A percentile compares a stretch with the other conserved stretches of the same genome.
phyloP scores from a whole-genome alignment of 345 rosid species.

The Limnanthes douglasii region DNA sequence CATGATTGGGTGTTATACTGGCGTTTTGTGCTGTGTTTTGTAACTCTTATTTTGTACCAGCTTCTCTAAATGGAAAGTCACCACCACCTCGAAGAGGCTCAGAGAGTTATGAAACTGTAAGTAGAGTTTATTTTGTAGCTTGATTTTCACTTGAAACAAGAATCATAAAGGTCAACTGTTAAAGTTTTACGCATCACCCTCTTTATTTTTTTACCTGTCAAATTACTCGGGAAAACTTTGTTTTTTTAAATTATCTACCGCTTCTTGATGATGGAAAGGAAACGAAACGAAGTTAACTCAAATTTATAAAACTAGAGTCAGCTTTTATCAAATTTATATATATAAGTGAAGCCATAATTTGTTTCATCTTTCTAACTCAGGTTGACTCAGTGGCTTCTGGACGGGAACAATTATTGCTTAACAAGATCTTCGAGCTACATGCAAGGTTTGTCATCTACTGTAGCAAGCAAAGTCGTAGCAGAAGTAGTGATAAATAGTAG shows the following conservation, averaged over 20 bases:
- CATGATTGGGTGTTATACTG: neutral
- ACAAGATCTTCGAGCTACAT: constrained; percentile 66
- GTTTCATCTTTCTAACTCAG: constrained; percentile 20
- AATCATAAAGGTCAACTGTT: neutral
- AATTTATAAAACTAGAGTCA: too few species aligned
- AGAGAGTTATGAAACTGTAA: constrained; percentile 66
- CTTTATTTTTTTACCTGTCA: constrained; percentile 1
- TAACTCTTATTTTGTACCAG: constrained; percentile 20
- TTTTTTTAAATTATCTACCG: too few species aligned
- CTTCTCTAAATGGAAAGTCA: constrained; percentile 70
- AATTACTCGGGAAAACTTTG: too few species aligned
- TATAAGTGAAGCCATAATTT: too few species aligned
- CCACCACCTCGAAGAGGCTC: constrained; percentile 49
- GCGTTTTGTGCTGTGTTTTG: constrained; percentile 1
- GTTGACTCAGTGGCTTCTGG: constrained; percentile 48
- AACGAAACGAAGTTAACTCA: too few species aligned
- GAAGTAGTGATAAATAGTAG: too few species aligned
- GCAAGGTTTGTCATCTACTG: constrained; percentile 36
- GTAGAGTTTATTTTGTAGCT: constrained; percentile 7
- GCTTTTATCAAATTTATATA: too few species aligned
- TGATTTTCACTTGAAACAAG: neutral
- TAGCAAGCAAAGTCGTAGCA: too few species aligned
- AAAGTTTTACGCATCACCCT: constrained; percentile 4
- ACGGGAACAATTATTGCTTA: constrained; percentile 47
- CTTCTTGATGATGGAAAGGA: too few species aligned